Percentiles rank a stretch among this genome's conserved stretches.
Evolutionary conservation across 164 flowering plant species (phyloP).

Genomic region (Macadamia integrifolia): DNA sequence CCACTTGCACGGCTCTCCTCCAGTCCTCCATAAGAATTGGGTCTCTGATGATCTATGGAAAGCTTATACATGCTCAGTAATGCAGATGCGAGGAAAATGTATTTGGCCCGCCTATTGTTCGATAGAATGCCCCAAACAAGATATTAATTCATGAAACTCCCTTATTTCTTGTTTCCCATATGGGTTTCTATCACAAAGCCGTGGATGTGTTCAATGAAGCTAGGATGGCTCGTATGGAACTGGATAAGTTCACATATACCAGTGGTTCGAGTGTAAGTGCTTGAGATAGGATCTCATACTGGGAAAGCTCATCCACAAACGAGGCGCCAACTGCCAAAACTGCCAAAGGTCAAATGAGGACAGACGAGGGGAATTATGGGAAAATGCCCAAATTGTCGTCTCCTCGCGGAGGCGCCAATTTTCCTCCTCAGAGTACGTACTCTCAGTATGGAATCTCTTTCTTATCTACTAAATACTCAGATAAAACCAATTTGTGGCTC

Average conservation of each 20-base stretch:
- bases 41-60: constrained; percentile 28
- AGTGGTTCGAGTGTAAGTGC: too few relatives aligned
- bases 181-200: constrained; percentile 29
- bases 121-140: constrained; percentile 40
- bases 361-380: too few relatives aligned
- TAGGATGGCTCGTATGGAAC: constrained; percentile 16
- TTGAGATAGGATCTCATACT: too few relatives aligned
- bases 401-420: too few relatives aligned
- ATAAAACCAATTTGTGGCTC: constrained; percentile 6
- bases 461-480: not conserved
- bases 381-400: too few relatives aligned
- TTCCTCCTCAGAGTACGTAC: too few relatives aligned
- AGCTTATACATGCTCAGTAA: constrained; percentile 51
- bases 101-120: constrained; percentile 30
- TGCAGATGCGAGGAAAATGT: constrained; percentile 32
- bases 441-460: not conserved
- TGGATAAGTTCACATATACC: constrained; percentile 40
- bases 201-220: constrained; percentile 32
- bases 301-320: too few relatives aligned
- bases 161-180: constrained; percentile 39
- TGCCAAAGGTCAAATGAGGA: too few relatives aligned
- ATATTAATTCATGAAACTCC: constrained; percentile 39
- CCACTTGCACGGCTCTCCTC: constrained; percentile 33
- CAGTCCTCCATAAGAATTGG: constrained; percentile 29
- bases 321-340: too few relatives aligned